Percentiles rank a stretch among this genome's conserved stretches.
Evolutionary conservation across 1,284 basidiomycete genomes (phyloP).

Genomic region (Heterobasidion parviporum): DNA sequence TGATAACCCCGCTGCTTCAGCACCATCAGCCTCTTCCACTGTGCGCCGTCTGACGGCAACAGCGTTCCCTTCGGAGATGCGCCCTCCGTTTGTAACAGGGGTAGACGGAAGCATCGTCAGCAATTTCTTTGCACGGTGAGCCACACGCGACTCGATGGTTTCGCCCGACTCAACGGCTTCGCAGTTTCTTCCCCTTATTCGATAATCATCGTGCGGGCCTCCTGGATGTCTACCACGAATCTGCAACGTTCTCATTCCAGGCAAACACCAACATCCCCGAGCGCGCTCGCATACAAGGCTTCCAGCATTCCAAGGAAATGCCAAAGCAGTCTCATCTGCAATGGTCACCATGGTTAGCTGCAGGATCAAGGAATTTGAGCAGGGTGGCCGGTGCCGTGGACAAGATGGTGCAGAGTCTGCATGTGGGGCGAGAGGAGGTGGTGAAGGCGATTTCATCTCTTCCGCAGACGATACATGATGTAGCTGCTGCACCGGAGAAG

Average conservation of each 20-base stretch:
- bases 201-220: slow-evolving; percentile 71
- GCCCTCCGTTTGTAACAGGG: slow-evolving; percentile 67
- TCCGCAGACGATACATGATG: slow-evolving; percentile 77
- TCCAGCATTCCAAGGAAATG: slow-evolving; percentile 50
- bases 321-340: slow-evolving; percentile 78
- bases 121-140: slow-evolving; percentile 72
- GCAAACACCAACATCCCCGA: slow-evolving; percentile 75
- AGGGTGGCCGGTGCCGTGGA: slow-evolving; percentile 54
- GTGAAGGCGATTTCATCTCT: slow-evolving; percentile 56
- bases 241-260: slow-evolving; percentile 85
- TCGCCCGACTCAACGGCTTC: slow-evolving; percentile 9
- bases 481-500: slow-evolving; percentile 64
- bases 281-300: slow-evolving; percentile 60
- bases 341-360: slow-evolving; percentile 64
- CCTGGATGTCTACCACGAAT: slow-evolving; percentile 70
- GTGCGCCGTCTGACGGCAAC: slow-evolving; percentile 37
- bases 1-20: slow-evolving; percentile 46
- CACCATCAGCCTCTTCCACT: slow-evolving; percentile 27
- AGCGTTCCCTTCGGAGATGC: slow-evolving; percentile 69
- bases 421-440: slow-evolving; percentile 65
- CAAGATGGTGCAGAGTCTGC: slow-evolving; percentile 61
- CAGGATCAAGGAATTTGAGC: slow-evolving; percentile 65
- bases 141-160: slow-evolving; percentile 3
- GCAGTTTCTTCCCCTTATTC: slow-evolving; percentile 78
- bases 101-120: slow-evolving; percentile 62